Percentiles rank a stretch among this genome's conserved stretches.
Evolutionary conservation across 352 stramenopile genomes (phyloP).

Genomic region (Saprolegnia diclina): DNA sequence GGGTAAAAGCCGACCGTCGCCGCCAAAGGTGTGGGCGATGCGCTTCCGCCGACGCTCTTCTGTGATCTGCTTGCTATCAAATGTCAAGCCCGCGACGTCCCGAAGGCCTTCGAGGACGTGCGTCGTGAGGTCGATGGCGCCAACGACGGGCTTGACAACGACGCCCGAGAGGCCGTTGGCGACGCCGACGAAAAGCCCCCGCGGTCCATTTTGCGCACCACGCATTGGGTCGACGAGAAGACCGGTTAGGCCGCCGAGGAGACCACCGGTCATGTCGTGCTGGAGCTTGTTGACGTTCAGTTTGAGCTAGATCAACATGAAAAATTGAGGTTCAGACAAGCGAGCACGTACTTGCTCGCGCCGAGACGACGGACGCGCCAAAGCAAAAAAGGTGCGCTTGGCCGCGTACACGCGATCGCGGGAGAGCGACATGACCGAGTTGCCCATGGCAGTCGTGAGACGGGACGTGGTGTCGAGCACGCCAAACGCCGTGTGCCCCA

Average conservation of each 20-base stretch:
- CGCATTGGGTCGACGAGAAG: constrained; percentile 24
- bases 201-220: neutral
- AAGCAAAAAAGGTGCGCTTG: constrained; percentile 20
- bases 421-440: constrained; percentile 16
- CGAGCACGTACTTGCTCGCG: constrained; percentile 22
- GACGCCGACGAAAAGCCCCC: neutral
- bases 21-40: constrained; percentile 20
- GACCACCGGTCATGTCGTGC: constrained; percentile 16
- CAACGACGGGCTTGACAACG: constrained; percentile 25
- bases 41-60: constrained; percentile 16
- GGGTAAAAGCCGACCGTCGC: constrained; percentile 16
- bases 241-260: constrained; percentile 15
- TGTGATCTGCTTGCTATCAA: constrained; percentile 11
- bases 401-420: constrained; percentile 19
- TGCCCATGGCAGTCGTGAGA: constrained; percentile 16
- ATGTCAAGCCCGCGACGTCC: constrained; percentile 14
- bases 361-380: constrained; percentile 15
- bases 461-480: constrained; percentile 25
- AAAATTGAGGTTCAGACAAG: neutral
- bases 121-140: constrained; percentile 22
- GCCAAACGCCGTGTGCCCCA: constrained; percentile 24
- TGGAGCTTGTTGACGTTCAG: constrained; percentile 18
- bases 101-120: constrained; percentile 23
- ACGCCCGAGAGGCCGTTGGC: constrained; percentile 22
- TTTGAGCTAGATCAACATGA: neutral